Conservation (phyloP, 306 rosid genomes). For the Notholithocarpus densiflorus region DNA sequence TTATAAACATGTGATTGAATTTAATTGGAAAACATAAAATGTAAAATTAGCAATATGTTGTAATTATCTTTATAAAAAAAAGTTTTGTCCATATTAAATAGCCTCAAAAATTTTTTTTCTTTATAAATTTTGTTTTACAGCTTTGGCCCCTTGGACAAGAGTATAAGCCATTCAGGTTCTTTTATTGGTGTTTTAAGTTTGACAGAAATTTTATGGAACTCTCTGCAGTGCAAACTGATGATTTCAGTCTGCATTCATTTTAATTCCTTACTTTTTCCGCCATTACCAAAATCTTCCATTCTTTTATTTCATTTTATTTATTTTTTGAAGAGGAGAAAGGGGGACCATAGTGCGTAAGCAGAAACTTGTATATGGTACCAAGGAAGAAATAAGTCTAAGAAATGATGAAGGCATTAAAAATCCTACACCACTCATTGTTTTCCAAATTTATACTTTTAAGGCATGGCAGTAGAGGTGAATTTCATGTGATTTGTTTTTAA, state of each 20-base stretch:
- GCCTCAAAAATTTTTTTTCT: too few species aligned
- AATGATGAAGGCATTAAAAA: not conserved
- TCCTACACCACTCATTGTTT: not conserved
- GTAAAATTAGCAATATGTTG: too few species aligned
- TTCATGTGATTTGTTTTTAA: not conserved
- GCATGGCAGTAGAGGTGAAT: not conserved
- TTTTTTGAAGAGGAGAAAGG: too few species aligned
- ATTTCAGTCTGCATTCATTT: not conserved
- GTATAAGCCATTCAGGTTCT: not conserved
- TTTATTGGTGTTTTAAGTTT: not conserved
- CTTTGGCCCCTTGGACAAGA: not conserved
- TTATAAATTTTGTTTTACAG: not conserved
- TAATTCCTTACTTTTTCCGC: not conserved
- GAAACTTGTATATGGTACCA: not conserved
- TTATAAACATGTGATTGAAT: too few species aligned
- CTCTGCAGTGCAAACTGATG: not conserved
- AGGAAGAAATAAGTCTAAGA: not conserved
- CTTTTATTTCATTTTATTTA: too few species aligned
- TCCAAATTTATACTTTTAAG: not conserved
- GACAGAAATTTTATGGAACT: not conserved
- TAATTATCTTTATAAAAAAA: too few species aligned
- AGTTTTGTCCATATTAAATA: not conserved
- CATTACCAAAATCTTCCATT: not conserved
- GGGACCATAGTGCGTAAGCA: too few species aligned
- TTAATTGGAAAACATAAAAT: too few species aligned